Conservation (phyloP, 768 basidiomycete genomes). For the Leccinum truebloodii region DNA sequence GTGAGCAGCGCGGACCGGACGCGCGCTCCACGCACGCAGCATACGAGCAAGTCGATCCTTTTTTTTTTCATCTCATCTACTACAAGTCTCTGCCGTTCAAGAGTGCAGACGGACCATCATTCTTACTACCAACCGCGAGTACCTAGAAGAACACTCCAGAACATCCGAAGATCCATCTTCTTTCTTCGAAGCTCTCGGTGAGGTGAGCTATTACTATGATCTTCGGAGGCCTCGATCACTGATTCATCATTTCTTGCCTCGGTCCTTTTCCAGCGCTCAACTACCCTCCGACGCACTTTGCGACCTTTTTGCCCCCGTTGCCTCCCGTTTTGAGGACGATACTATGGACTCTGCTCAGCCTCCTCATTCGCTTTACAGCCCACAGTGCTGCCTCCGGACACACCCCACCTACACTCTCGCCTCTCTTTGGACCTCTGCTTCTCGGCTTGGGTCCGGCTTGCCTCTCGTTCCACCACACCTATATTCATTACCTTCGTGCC, state of each 20-base stretch:
- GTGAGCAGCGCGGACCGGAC: slow-evolving; percentile 34
- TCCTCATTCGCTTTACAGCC: slow-evolving; percentile 80
- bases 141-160: too few species aligned
- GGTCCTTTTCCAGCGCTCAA: slow-evolving; percentile 42
- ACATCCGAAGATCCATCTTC: too few species aligned
- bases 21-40: slow-evolving; percentile 41
- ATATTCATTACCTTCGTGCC: slow-evolving; percentile 73
- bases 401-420: slow-evolving; percentile 86
- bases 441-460: slow-evolving; percentile 72
- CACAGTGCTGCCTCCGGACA: slow-evolving; percentile 85
- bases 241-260: slow-evolving; percentile 20
- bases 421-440: slow-evolving; percentile 85
- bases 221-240: slow-evolving; percentile 18
- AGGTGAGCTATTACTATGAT: too few species aligned
- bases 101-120: too few species aligned
- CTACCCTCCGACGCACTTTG: slow-evolving; percentile 75
- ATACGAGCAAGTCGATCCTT: slow-evolving; percentile 40
- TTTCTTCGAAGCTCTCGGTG: too few species aligned
- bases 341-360: slow-evolving; percentile 70
- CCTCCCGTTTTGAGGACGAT: slow-evolving; percentile 57
- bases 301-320: slow-evolving; percentile 59
- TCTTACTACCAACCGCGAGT: too few species aligned
- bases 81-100: too few species aligned
- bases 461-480: slow-evolving; percentile 56
- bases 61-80: too few species aligned